Conservation (phyloP, 495 filamentous ascomycete genomes). For the Astrothelium subdiscretum region DNA sequence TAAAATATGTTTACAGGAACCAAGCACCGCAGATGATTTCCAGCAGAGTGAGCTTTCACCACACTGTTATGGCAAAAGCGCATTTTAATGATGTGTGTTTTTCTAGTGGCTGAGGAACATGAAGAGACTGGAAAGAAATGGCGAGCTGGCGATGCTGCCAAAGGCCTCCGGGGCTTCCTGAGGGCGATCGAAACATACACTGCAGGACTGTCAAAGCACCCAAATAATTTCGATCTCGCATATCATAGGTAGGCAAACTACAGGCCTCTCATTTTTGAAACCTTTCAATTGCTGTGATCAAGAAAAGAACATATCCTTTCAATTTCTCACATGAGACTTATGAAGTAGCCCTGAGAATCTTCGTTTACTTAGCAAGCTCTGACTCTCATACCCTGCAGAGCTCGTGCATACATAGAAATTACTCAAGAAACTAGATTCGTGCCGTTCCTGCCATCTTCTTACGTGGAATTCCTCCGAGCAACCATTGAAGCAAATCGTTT, state of each 20-base stretch:
- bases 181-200: constrained; percentile 55
- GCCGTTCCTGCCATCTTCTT: constrained; percentile 39
- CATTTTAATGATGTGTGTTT: constrained; percentile 20
- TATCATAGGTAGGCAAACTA: constrained; percentile 51
- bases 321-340: not conserved
- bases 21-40: constrained; percentile 16
- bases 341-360: not conserved
- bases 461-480: constrained; percentile 39
- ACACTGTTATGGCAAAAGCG: not conserved
- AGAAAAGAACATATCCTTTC: not conserved
- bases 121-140: constrained; percentile 66
- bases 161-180: constrained; percentile 56
- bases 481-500: constrained; percentile 50
- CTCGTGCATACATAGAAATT: constrained; percentile 53
- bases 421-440: constrained; percentile 48
- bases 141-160: constrained; percentile 57
- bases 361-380: not conserved
- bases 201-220: constrained; percentile 45
- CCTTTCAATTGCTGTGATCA: not conserved
- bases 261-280: not conserved
- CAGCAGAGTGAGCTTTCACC: not conserved
- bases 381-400: constrained; percentile 23
- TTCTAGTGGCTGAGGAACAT: constrained; percentile 50
- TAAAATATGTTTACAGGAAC: not conserved
- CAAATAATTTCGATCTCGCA: constrained; percentile 53